These are phyloP conservation scores for Exophiala viscosa DNA, from an alignment of 2,329 filamentous ascomycete genomes.

Conservation along the genomic window DNA sequence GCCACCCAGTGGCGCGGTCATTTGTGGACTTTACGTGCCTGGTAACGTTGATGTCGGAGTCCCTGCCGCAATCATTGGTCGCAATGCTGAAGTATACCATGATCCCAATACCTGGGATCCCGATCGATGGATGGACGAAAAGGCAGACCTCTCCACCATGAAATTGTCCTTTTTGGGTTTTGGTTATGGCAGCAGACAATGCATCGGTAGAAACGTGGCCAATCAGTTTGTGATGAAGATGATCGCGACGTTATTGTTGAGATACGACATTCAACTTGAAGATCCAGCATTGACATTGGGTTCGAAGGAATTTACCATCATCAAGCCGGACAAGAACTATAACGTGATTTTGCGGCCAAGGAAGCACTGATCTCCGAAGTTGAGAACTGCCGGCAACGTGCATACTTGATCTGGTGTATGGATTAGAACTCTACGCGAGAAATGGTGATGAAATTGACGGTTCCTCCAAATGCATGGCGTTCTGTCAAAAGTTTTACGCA, in stretches of 20 bases:
- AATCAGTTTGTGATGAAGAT: slow-evolving; percentile 22
- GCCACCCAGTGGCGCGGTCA: slow-evolving; percentile 30
- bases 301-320: slow-evolving; percentile 20
- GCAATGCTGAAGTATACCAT: slow-evolving; percentile 14
- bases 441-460: too few relatives aligned
- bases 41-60: slow-evolving; percentile 26
- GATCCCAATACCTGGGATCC: slow-evolving; percentile 22
- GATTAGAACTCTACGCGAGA: too few relatives aligned
- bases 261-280: slow-evolving; percentile 19
- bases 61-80: slow-evolving; percentile 15
- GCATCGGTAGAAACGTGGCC: slow-evolving; percentile 20
- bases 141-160: slow-evolving; percentile 17
- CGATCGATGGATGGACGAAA: slow-evolving; percentile 23
- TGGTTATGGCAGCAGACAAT: slow-evolving; percentile 20
- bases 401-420: too few relatives aligned
- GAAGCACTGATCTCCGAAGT: background rate
- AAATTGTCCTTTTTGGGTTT: slow-evolving; percentile 18
- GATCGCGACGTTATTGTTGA: slow-evolving; percentile 18
- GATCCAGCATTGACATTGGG: slow-evolving; percentile 16
- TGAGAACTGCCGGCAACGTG: too few relatives aligned
- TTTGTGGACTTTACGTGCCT: slow-evolving; percentile 30
- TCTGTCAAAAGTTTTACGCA: too few relatives aligned
- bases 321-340: slow-evolving; percentile 19
- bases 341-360: slow-evolving; percentile 18
- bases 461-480: too few relatives aligned